These are phyloP conservation scores for Madurella fahalii DNA, from an alignment of 2,329 filamentous ascomycete species.

Conservation along the genomic window DNA sequence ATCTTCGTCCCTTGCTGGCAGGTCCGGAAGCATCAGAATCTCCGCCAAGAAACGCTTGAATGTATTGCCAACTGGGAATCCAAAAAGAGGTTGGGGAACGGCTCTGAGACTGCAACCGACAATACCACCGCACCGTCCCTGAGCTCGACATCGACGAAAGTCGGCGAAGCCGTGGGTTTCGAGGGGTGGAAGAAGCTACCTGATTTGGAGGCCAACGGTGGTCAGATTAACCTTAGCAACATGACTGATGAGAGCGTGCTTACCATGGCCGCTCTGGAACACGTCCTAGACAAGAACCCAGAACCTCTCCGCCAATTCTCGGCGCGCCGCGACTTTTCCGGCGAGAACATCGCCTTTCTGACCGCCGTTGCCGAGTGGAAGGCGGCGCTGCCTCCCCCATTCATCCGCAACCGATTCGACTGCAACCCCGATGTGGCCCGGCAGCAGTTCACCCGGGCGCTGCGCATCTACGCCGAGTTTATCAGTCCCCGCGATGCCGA, in stretches of 20 bases:
- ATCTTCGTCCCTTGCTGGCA: constrained; percentile 61
- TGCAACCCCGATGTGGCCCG: constrained; percentile 36
- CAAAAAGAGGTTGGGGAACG: constrained; percentile 31
- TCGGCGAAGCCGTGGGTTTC: constrained; percentile 20
- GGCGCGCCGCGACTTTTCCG: constrained; percentile 62
- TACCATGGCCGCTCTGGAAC: constrained; percentile 60
- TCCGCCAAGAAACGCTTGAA: constrained; percentile 46
- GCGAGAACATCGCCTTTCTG: constrained; percentile 67
- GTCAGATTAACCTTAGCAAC: constrained; percentile 15
- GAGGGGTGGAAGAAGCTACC: constrained; percentile 35
- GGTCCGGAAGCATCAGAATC: constrained; percentile 43
- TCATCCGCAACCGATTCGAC: constrained; percentile 23
- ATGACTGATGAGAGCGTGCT: constrained; percentile 42
- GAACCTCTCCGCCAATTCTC: constrained; percentile 60
- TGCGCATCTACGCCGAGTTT: constrained; percentile 59
- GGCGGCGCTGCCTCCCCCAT: constrained; percentile 29
- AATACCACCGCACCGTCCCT: constrained; percentile 9
- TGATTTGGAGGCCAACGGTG: constrained; percentile 33
- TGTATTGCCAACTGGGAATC: constrained; percentile 47
- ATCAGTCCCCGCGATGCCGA: constrained; percentile 58
- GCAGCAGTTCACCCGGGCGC: constrained; percentile 53
- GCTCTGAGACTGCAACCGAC: constrained; percentile 3
- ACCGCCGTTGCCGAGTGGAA: constrained; percentile 56
- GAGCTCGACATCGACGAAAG: constrained; percentile 31
- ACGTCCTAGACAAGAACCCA: constrained; percentile 56